Conservation (phyloP, 176 grass and related monocot genomes). For the Oryza longistaminata region DNA sequence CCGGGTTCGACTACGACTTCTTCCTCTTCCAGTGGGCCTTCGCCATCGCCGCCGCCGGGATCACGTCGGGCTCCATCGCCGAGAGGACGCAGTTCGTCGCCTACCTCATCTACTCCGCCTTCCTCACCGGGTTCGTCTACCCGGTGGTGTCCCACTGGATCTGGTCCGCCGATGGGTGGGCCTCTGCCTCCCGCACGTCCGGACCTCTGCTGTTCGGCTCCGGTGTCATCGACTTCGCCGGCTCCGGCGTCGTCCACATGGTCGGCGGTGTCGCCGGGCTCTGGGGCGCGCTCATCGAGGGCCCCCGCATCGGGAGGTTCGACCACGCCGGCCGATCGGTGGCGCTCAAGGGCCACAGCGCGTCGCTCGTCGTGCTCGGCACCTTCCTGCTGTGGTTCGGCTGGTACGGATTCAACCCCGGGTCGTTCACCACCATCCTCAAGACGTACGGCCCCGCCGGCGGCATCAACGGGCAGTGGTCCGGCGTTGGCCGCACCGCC, state of each 20-base stretch:
- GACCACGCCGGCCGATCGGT: slow-evolving; percentile 74
- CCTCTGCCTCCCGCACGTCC: slow-evolving; percentile 45
- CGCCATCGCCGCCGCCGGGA: slow-evolving; percentile 95
- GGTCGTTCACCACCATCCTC: slow-evolving; percentile 78
- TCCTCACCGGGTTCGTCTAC: slow-evolving; percentile 92
- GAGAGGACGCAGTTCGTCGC: slow-evolving; percentile 94
- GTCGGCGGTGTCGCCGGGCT: slow-evolving; percentile 86
- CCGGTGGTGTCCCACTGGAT: slow-evolving; percentile 94
- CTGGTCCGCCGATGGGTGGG: slow-evolving; percentile 88
- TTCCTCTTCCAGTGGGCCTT: slow-evolving; percentile 99
- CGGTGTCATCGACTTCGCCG: slow-evolving; percentile 94
- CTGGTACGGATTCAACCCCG: slow-evolving; percentile 94
- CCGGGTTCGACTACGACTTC: slow-evolving; percentile 71
- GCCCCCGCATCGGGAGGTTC: slow-evolving; percentile 79
- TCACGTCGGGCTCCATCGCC: slow-evolving; percentile 92
- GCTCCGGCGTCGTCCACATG: slow-evolving; percentile 94
- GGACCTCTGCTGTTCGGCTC: slow-evolving; percentile 72
- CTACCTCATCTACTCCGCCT: slow-evolving; percentile 91
- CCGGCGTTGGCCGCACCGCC: slow-evolving; percentile 86
- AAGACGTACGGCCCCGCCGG: slow-evolving; percentile 73
- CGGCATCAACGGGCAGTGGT: slow-evolving; percentile 84
- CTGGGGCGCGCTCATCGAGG: slow-evolving; percentile 95
- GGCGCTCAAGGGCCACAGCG: slow-evolving; percentile 83
- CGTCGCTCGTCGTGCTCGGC: slow-evolving; percentile 83
- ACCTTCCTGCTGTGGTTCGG: slow-evolving; percentile 97